Evolutionary conservation across 192 early-diverging fungal species (phyloP).

Genomic region (Rhizoclosmatium sp.): DNA sequence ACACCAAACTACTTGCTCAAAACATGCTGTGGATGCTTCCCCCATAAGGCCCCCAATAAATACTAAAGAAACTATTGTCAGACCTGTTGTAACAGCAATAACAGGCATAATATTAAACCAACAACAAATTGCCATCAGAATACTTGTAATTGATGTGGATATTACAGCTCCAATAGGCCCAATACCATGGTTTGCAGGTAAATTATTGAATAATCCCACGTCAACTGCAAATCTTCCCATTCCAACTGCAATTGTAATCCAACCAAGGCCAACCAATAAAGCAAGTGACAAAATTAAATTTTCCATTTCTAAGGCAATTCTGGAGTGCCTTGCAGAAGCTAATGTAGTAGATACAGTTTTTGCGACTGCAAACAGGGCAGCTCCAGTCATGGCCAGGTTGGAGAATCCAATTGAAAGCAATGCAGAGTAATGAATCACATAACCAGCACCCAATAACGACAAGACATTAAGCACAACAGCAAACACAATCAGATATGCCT

Average conservation of each 20-base stretch:
- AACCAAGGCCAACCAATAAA: neutral
- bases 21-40: neutral
- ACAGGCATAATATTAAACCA: conserved; percentile 15
- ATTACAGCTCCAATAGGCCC: conserved; percentile 25
- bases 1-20: neutral
- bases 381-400: conserved; percentile 13
- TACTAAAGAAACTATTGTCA: conserved; percentile 4
- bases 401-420: neutral
- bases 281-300: conserved; percentile 12
- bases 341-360: conserved; percentile 22
- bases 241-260: conserved; percentile 25
- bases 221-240: conserved; percentile 28
- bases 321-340: conserved; percentile 11
- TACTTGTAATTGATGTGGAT: conserved; percentile 1
- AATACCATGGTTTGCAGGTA: conserved; percentile 5
- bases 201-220: neutral
- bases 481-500: neutral
- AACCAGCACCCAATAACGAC: conserved; percentile 9
- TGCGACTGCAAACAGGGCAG: conserved; percentile 5
- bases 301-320: conserved; percentile 28
- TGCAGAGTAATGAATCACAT: conserved; percentile 21
- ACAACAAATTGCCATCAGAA: conserved; percentile 1
- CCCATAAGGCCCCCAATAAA: conserved; percentile 26
- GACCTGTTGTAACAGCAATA: conserved; percentile 2
- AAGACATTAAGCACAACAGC: conserved; percentile 6